A percentile compares a stretch with the other conserved stretches of the same genome.
Conservation (phyloP, 164 flowering plant genomes). For the Stephania yunnanensis region DNA sequence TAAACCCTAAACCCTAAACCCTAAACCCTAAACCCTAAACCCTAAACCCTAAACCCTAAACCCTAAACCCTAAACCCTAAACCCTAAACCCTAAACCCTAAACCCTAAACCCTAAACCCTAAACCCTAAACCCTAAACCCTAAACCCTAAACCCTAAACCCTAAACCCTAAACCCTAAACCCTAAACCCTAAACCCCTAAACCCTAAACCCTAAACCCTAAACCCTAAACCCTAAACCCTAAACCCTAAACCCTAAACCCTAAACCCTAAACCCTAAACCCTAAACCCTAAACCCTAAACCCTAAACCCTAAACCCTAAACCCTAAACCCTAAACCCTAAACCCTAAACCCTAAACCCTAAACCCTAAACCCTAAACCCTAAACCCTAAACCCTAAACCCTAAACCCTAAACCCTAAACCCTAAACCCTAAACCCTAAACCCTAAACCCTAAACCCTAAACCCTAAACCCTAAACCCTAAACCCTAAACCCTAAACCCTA, state of each 20-base stretch:
- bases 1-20: constrained; percentile 7
- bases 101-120: constrained; percentile 15
- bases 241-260: no score
- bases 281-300: no score
- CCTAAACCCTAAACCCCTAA: no score
- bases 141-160: constrained; percentile 17
- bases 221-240: no score
- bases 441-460: constrained; percentile 5
- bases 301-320: no score
- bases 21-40: constrained; percentile 10
- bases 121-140: constrained; percentile 14
- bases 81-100: constrained; percentile 1
- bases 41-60: constrained; percentile 4
- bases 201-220: no score
- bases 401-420: constrained; percentile 16
- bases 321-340: constrained; percentile 18
- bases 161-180: no score
- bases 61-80: neutral
- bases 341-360: constrained; percentile 20
- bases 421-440: constrained; percentile 20
- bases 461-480: constrained; percentile 18
- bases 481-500: constrained; percentile 14
- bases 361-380: constrained; percentile 18
- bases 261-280: no score
- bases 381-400: constrained; percentile 19